Base-by-base conservation (phyloP, 441 rosid species). In the Populus hybrid region DNA sequence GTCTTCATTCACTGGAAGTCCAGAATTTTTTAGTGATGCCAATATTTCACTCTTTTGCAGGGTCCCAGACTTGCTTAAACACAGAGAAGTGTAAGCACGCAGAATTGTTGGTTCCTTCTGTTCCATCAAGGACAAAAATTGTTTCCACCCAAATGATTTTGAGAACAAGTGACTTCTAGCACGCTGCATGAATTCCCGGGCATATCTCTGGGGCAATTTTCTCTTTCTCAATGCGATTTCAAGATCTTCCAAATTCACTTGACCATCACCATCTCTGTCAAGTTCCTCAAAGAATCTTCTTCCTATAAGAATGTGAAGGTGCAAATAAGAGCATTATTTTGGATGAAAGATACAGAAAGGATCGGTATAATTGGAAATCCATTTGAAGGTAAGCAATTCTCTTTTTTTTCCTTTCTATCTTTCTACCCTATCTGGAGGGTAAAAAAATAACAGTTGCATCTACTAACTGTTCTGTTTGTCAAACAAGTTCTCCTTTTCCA, bases 251-350 rank as follows among this genome's bases (percentile, higher is more conserved):
- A 96, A 83, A 67, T 85, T 94, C 76, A 96, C 98, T 82, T 92
- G 89, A 78, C 99, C 98, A 88, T 96, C 99, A 75, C 97, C 93
- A 87, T 96, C 99, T 88, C 97, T 89, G 83, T 96, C 99, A 73
- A 96, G 86, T 76, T 96, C 99, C 88, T 94, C 98, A 65, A 96
- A 96, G 85, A 96, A 96, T 81, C 98, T 90, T 88, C 88, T 88
- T 72, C 99, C 99, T 95, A 83, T 64, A 81, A 82, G 69, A 77
- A 77, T 63, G 70, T 30, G 8, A 21, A 73, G 65, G 66, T 78
- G 75, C 75, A 66, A 72, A 40, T 72, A 72, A 69, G 36, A 80
- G 57, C n/a, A 72, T 54, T 1, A 35, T 36, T 30, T 65, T 30
- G 74, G 61, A 30, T 20, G 2, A 20, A 35, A 30, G 34, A 20